A percentile compares a stretch with the other conserved stretches of the same genome.
These are phyloP conservation scores for Phragmites australis DNA, from an alignment of 176 grass and related monocot genomes.

Conservation along the genomic window DNA sequence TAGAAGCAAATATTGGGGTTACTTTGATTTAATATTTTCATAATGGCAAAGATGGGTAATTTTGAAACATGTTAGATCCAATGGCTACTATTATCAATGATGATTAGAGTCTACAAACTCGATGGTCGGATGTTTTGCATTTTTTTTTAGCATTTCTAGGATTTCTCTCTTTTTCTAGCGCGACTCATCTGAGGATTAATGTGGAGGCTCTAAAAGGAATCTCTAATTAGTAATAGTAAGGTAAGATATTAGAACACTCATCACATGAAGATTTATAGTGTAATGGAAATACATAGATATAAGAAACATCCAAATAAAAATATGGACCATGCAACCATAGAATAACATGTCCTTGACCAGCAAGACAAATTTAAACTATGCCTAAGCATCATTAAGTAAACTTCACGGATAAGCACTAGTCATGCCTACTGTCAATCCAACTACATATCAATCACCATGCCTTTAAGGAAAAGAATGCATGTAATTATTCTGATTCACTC, in stretches of 20 bases:
- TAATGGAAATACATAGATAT: slow-evolving; percentile 3
- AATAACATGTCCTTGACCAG: neutral
- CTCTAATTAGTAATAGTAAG: no score
- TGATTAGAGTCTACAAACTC: no score
- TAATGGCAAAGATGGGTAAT: no score
- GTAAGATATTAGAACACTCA: slow-evolving; percentile 12
- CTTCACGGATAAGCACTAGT: neutral
- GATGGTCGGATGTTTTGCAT: no score
- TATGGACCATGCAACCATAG: neutral
- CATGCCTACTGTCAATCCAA: slow-evolving; percentile 1
- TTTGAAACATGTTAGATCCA: no score
- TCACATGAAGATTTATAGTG: neutral
- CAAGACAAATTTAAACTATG: slow-evolving; percentile 6
- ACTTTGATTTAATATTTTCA: no score
- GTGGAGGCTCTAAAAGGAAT: no score
- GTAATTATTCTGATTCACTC: neutral
- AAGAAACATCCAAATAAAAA: neutral
- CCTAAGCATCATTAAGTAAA: slow-evolving; percentile 16
- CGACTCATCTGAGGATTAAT: no score
- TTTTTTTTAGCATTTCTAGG: no score
- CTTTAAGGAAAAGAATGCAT: neutral
- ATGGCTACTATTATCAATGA: no score
- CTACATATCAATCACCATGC: slow-evolving; percentile 4
- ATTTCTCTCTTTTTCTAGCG: no score
- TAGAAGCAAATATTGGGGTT: no score